These are phyloP conservation scores for Globisporangium iwayamae DNA, from an alignment of 352 stramenopile species.

Conservation along the genomic window DNA sequence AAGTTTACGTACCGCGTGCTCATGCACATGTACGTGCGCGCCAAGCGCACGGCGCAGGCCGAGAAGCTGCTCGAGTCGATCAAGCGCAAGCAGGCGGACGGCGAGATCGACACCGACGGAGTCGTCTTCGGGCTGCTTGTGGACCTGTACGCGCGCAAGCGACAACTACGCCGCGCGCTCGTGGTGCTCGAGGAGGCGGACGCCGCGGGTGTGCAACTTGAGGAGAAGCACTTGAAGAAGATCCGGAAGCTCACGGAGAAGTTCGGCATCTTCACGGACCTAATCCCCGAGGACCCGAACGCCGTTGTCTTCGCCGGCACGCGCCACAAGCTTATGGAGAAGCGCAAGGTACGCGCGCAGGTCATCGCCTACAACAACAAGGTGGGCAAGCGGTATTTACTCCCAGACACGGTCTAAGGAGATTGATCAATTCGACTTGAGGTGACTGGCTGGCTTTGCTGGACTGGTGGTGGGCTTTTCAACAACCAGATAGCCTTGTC, in stretches of 20 bases:
- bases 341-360: constrained; percentile 70
- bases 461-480: background rate
- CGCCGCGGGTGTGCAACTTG: constrained; percentile 37
- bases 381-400: constrained; percentile 68
- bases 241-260: constrained; percentile 58
- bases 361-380: constrained; percentile 73
- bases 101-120: constrained; percentile 50
- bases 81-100: constrained; percentile 35
- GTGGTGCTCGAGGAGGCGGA: constrained; percentile 63
- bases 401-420: constrained; percentile 40
- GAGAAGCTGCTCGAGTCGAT: constrained; percentile 47
- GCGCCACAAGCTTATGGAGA: constrained; percentile 69
- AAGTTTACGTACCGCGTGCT: constrained; percentile 67
- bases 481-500: too few relatives aligned
- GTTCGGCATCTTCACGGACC: constrained; percentile 70
- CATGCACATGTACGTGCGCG: constrained; percentile 81
- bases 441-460: constrained; percentile 2
- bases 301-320: constrained; percentile 58
- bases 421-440: background rate
- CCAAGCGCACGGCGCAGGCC: constrained; percentile 54
- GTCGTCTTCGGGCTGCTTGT: constrained; percentile 67
- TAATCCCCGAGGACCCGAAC: constrained; percentile 75
- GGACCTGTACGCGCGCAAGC: constrained; percentile 70
- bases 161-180: constrained; percentile 58
- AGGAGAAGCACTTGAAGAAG: constrained; percentile 72